Base-by-base conservation (phyloP, 495 filamentous ascomycete species). In the Aspergillus sclerotioniger region DNA sequence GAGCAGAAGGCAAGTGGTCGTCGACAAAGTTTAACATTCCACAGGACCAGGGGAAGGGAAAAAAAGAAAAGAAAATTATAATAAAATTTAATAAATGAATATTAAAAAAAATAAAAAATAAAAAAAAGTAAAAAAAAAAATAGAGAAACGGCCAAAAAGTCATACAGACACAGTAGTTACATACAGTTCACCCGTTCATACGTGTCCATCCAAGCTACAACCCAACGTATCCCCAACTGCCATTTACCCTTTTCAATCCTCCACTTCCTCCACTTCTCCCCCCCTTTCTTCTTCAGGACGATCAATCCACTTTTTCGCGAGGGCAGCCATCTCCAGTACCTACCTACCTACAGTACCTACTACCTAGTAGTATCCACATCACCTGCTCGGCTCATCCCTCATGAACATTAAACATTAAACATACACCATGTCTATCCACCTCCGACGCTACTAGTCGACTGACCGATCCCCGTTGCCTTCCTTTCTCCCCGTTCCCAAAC, bases 21-120 rank as follows among this genome's bases (percentile, higher is more conserved):
- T 21, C 15, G 5, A 46, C 21, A 46, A 45, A 25, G 10, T 54
- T 54, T 39, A 28, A n/a, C 15, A 31, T 17, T 13, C 28, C 46
- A 29, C 28, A 57, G 58, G 57, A 59, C 60, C 66, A 53, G 61
- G 50, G 53, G 51, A 57, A 62, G 59, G 58, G 54, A 57, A 56
- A 45, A 29, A 55, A 39, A 50, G 53, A 55, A 39, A 63, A 49
- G 60, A n/a, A 16, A 13, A 16, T 46, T 9, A 20, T 46, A 17
- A 20, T 58, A 39, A 57, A 32, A 25, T 48, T 41, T 48, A 61
- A 50, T 45, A 29, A 57, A 54, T 53, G 16, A 59, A 12, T 31
- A 25, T 28, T 52, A 37, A 29, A 55, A 43, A 51, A 53, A 56
- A 41, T 62, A 47, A 62, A 15, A n/a, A 8, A 28, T 49, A 21